Percentiles rank a stretch among this genome's conserved stretches.
Evolutionary conservation across 2,329 filamentous ascomycete species (phyloP).

Genomic region (Claviceps lovelessii): DNA sequence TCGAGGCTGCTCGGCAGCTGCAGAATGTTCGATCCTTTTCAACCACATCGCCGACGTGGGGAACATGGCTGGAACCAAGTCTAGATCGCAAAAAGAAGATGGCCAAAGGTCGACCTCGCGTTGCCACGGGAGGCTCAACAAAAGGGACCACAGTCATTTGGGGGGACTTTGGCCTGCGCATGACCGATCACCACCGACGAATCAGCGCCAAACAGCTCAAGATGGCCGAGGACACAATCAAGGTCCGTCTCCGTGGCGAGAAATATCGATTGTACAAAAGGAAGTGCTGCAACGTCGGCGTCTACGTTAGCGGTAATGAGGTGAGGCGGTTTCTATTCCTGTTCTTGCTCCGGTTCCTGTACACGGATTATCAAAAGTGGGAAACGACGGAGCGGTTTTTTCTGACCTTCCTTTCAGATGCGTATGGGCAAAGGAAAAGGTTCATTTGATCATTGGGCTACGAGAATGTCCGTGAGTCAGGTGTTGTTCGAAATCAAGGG

Average conservation of each 20-base stretch:
- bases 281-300: conserved; percentile 82
- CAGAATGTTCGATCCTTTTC: conserved; percentile 54
- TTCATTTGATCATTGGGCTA: conserved; percentile 91
- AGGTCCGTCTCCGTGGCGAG: conserved; percentile 72
- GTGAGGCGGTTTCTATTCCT: conserved; percentile 20
- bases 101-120: conserved; percentile 78
- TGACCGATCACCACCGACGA: conserved; percentile 84
- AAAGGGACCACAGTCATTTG: conserved; percentile 92
- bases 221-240: conserved; percentile 88
- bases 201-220: conserved; percentile 78
- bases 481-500: conserved; percentile 88
- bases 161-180: conserved; percentile 90
- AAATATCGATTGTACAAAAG: conserved; percentile 88
- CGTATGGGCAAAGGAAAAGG: conserved; percentile 99
- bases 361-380: too few species aligned
- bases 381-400: not conserved
- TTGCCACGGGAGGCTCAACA: conserved; percentile 76
- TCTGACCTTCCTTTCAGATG: conserved; percentile 33
- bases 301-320: conserved; percentile 92
- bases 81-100: conserved; percentile 67
- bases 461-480: conserved; percentile 77
- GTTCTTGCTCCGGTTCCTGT: not conserved
- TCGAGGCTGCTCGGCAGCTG: conserved; percentile 21
- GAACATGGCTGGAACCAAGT: conserved; percentile 73
- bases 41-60: conserved; percentile 43